Evolutionary conservation across 176 grass and related monocot genomes (phyloP), one percentile per base, ranked within the genome.

Genomic region (Pontederia crassipes): DNA sequence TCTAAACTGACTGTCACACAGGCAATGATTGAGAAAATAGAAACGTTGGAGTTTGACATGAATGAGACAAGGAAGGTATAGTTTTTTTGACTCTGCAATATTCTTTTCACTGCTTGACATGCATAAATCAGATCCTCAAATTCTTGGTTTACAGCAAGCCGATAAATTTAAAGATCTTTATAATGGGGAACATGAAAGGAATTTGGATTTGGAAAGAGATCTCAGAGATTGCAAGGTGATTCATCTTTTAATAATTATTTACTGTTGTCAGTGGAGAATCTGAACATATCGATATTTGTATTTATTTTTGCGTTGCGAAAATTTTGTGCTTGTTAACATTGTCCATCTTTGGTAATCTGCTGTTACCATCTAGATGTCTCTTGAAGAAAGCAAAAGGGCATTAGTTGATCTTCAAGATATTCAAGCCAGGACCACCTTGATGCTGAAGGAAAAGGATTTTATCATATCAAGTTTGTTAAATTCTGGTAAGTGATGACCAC

Each of bases 381-480:
- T 79, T 65, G 85, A 89, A 89, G 82, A 16, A 58, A 78, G 24
- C 54, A 79, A 78, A 67, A 62, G 28, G 57, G 75, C 69, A 48
- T 68, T 73, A 55, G 59, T 70, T 16, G 79, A 95, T 73, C 76
- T 89, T 64, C 65, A 89, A 78, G 76, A 89, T 67, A 63, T 71
- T 69, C 72, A 78, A 53, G 74, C 49, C 48, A 83, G 62, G 70
- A 76, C 64, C 6, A 67, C 65, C 29, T 69, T 45, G 14, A 68
- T 12, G 4, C 52, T 81, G 8, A 86, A 85, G 71, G 82, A 89
- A 82, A 95, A 86, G 67, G 85, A 86, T 17, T 89, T 76, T 69
- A 65, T 95, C 67, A 95, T 95, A 45, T 86, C 89, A 76, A 81
- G 75, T 49, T 78, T 95, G 82, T 61, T 95, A 45, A 10, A 4